Conservation (phyloP, 495 filamentous ascomycete genomes). For the Neurospora cerealis region DNA sequence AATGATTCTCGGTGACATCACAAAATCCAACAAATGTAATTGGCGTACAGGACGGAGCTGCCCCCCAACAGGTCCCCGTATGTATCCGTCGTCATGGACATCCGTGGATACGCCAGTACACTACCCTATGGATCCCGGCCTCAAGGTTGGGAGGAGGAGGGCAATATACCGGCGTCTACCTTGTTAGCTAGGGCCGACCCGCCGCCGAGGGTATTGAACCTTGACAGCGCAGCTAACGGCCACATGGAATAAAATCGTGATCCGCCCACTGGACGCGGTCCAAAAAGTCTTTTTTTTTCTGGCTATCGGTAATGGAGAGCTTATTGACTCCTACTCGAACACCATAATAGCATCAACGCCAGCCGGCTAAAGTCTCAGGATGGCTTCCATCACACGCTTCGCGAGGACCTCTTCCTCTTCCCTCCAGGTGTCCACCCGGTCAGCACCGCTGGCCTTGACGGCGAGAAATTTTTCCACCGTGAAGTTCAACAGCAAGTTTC, state of each 20-base stretch:
- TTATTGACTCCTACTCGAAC: neutral
- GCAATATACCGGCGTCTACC: neutral
- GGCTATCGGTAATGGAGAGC: neutral
- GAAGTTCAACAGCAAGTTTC: neutral
- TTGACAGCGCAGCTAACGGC: neutral
- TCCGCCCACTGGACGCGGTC: neutral
- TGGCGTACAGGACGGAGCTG: neutral
- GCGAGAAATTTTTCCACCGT: neutral
- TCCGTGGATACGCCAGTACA: neutral
- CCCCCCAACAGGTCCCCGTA: neutral
- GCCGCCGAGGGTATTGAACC: neutral
- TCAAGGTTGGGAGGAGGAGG: neutral
- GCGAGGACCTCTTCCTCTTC: neutral
- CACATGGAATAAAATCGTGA: neutral
- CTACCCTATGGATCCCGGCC: neutral
- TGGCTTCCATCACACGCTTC: neutral
- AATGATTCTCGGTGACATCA: neutral
- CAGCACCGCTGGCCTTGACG: neutral
- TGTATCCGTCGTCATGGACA: neutral
- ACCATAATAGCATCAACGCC: neutral
- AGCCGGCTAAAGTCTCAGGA: neutral
- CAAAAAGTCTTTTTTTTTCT: neutral
- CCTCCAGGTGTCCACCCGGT: neutral
- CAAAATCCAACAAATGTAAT: neutral
- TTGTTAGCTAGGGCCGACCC: neutral